Conservation (phyloP, 306 rosid genomes). For the Ochetophila trinervis region DNA sequence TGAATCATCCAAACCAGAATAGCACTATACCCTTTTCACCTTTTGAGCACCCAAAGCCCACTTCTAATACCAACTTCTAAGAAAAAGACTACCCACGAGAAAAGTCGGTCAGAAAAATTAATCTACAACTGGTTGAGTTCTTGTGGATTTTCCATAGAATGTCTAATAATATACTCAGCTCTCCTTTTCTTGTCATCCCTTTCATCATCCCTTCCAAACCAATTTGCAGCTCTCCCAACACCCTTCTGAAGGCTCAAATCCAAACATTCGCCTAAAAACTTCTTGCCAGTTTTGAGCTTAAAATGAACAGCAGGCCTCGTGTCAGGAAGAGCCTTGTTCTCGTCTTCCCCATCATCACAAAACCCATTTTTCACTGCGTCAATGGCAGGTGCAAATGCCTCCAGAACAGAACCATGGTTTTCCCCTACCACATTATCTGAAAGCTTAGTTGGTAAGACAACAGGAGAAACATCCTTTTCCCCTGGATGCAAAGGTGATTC, state of each 20-base stretch:
- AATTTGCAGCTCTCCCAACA: constrained; percentile 30
- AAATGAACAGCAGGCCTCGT: constrained; percentile 70
- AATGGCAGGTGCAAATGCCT: constrained; percentile 88
- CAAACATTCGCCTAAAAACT: constrained; percentile 62
- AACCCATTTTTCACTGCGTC: constrained; percentile 55
- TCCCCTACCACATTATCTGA: constrained; percentile 29
- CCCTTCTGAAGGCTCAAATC: constrained; percentile 65
- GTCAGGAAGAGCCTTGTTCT: constrained; percentile 42
- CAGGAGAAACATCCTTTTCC: constrained; percentile 40
- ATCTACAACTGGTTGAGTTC: constrained; percentile 80
- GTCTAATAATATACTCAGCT: constrained; percentile 84
- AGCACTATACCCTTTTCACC: constrained; percentile 29
- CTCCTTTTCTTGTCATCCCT: constrained; percentile 91
- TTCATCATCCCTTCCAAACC: constrained; percentile 66
- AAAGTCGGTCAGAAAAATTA: constrained; percentile 33
- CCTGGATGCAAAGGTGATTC: constrained; percentile 33
- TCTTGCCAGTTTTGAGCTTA: constrained; percentile 71
- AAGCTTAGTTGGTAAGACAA: constrained; percentile 36
- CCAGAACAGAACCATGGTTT: constrained; percentile 55
- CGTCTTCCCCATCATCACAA: constrained; percentile 55
- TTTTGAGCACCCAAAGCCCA: constrained; percentile 20
- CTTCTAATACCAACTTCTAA: constrained; percentile 19
- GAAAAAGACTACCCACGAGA: not conserved
- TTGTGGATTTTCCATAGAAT: constrained; percentile 73
- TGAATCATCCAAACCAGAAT: constrained; percentile 40